Evolutionary conservation across 1,284 basidiomycete species (phyloP).

Genomic region (Cutaneotrichosporon sp.): DNA sequence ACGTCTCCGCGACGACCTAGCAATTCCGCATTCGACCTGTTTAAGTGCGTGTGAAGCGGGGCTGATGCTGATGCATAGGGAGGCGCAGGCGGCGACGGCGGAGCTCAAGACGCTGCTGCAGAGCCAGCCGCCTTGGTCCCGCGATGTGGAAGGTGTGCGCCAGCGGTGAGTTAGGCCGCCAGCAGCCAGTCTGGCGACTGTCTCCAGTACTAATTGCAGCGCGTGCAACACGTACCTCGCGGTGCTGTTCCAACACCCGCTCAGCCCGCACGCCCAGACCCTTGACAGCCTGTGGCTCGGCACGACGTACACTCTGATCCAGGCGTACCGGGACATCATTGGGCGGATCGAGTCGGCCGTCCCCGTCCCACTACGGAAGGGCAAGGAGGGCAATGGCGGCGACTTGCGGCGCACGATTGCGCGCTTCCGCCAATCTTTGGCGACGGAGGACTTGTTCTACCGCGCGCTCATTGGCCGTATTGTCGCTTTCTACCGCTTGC

Average conservation of each 20-base stretch:
- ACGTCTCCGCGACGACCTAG: not conserved
- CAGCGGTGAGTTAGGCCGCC: constrained; percentile 62
- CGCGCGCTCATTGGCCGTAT: constrained; percentile 66
- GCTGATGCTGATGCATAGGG: constrained; percentile 20
- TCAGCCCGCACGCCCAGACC: constrained; percentile 69
- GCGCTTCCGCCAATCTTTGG: constrained; percentile 77
- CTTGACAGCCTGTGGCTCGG: constrained; percentile 86
- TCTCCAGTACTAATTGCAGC: constrained; percentile 55
- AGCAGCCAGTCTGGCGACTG: too few relatives aligned
- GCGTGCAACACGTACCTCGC: constrained; percentile 69
- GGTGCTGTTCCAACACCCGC: constrained; percentile 68
- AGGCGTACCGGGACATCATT: constrained; percentile 72
- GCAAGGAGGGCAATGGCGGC: constrained; percentile 49
- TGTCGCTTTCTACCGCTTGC: constrained; percentile 57
- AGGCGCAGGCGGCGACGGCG: constrained; percentile 17
- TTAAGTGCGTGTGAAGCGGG: constrained; percentile 4
- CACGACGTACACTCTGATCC: constrained; percentile 81
- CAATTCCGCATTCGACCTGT: constrained; percentile 7
- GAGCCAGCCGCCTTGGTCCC: constrained; percentile 69
- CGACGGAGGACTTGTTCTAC: constrained; percentile 85
- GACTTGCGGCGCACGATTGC: constrained; percentile 80
- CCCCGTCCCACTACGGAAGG: constrained; percentile 10
- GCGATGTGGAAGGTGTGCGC: constrained; percentile 74
- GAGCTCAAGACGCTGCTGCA: constrained; percentile 53
- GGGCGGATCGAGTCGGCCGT: constrained; percentile 57